These are phyloP conservation scores for Sporothrix variecibatus DNA, from an alignment of 2,329 filamentous ascomycete species.

Conservation along the genomic window DNA sequence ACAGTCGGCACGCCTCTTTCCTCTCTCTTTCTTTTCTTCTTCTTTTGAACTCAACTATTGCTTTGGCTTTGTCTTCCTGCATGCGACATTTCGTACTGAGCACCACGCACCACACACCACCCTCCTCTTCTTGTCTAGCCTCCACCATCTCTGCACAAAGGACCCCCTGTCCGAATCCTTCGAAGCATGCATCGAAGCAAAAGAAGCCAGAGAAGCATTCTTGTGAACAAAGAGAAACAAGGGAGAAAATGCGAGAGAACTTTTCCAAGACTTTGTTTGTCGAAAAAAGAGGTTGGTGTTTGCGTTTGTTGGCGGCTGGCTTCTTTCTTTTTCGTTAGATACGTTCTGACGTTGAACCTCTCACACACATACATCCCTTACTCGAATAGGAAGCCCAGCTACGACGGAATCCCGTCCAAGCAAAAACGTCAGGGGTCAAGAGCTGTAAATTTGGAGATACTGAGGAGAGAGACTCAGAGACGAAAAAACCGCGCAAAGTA, in stretches of 20 bases:
- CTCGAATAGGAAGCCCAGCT: constrained; percentile 21
- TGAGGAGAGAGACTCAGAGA: no score
- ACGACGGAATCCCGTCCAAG: neutral
- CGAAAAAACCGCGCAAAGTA: neutral
- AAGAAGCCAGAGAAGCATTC: neutral
- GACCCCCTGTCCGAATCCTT: constrained; percentile 8
- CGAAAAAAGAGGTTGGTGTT: neutral
- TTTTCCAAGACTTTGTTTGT: neutral
- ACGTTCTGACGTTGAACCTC: no score
- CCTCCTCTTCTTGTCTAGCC: neutral
- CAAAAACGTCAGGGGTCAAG: neutral
- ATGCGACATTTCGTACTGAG: neutral
- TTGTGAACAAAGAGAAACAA: neutral
- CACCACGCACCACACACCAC: constrained; percentile 1
- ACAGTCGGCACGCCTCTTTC: neutral
- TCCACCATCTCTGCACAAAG: neutral
- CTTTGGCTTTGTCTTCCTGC: neutral
- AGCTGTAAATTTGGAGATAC: neutral
- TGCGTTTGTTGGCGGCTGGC: neutral
- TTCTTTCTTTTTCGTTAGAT: no score
- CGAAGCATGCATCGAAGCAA: constrained; percentile 14
- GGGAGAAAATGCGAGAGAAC: neutral
- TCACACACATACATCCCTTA: neutral
- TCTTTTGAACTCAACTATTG: neutral
- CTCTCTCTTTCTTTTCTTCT: neutral